Base-by-base conservation (phyloP, 768 basidiomycete species). In the Strobilomyces dryophilus region DNA sequence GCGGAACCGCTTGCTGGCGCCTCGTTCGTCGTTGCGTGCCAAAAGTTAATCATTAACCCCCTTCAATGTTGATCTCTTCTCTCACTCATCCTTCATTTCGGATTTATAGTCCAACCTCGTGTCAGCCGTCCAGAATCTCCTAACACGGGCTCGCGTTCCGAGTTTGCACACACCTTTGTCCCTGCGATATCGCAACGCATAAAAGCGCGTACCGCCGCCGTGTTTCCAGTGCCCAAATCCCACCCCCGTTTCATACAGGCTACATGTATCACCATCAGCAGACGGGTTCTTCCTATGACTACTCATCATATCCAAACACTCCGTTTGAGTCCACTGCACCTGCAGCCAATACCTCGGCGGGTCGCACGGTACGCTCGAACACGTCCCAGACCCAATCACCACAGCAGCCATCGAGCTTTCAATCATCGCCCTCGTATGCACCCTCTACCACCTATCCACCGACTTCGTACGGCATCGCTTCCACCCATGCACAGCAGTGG, bases 221-320 rank as follows among this genome's bases (percentile, higher is more conserved):
- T 56, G 53, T 49, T 43, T 56, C 58, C 58, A 53, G 41, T 54
- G 45, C 2, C 18, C 57, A 49, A n/a, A 45, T 20, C 17, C 36
- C 36, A 41, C 54, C 58, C 39, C 80, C 35, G 70, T 80, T 40
- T 79, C 80, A 5, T 42, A 72, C 75, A 48, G 74, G 78, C 53
- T 82, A 82, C 61, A 72, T 82, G 66, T 85, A 85, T 65, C 74
- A 76, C 49, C 70, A 75, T 53, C 72, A 77, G 48, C 75, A 73
- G 18, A 73, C 73, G 32, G 65, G 70, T 35, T 72, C 72, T 51
- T 60, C 73, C 53, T 85, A 86, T 64, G 79, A 79, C 57, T 83
- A 82, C 64, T 45, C 76, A 29, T 66, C 74, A 51, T 78, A 80
- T 54, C 68, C 64, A 26, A 59, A 63, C 27, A 53, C 69, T 8